Evolutionary conservation across 1,139 yeast species (phyloP).

Genomic region (Diutina scorzettiae): DNA sequence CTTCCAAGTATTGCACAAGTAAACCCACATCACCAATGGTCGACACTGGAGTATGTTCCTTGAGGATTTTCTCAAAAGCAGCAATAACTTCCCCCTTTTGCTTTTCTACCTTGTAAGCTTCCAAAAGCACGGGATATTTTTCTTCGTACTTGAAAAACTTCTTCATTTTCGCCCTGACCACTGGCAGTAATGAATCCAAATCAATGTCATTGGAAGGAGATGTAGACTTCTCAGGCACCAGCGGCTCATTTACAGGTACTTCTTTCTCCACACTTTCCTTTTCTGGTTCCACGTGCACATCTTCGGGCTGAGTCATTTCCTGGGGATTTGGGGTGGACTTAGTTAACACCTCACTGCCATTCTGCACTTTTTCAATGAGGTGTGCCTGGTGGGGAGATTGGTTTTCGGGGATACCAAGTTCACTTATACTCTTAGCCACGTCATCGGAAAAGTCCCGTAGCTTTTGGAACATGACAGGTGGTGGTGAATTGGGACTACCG

Average conservation of each 20-base stretch:
- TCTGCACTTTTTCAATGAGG: background rate
- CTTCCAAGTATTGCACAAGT: slow-evolving; percentile 57
- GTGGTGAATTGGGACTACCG: too few species aligned
- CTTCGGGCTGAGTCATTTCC: slow-evolving; percentile 3
- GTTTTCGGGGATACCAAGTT: slow-evolving; percentile 5
- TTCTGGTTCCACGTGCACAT: background rate
- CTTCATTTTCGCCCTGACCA: slow-evolving; percentile 48
- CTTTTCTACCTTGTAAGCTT: slow-evolving; percentile 78
- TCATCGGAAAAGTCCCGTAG: slow-evolving; percentile 5
- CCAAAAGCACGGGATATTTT: slow-evolving; percentile 69
- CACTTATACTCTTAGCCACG: slow-evolving; percentile 6
- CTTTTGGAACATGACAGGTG: slow-evolving; percentile 4
- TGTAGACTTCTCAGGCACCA: background rate
- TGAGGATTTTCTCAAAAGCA: slow-evolving; percentile 56
- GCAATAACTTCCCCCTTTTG: slow-evolving; percentile 50
- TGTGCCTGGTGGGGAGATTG: slow-evolving; percentile 3
- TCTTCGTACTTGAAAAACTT: slow-evolving; percentile 84
- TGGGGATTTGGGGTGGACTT: background rate
- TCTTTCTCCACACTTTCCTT: background rate
- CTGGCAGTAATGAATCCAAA: slow-evolving; percentile 36
- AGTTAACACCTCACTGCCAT: slow-evolving; percentile 2
- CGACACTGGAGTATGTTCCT: slow-evolving; percentile 73
- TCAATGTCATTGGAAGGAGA: slow-evolving; percentile 13
- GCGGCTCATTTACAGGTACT: background rate
- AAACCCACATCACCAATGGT: slow-evolving; percentile 61